Conservation (phyloP, 2,329 filamentous ascomycete species). For the Nemania abortiva region DNA sequence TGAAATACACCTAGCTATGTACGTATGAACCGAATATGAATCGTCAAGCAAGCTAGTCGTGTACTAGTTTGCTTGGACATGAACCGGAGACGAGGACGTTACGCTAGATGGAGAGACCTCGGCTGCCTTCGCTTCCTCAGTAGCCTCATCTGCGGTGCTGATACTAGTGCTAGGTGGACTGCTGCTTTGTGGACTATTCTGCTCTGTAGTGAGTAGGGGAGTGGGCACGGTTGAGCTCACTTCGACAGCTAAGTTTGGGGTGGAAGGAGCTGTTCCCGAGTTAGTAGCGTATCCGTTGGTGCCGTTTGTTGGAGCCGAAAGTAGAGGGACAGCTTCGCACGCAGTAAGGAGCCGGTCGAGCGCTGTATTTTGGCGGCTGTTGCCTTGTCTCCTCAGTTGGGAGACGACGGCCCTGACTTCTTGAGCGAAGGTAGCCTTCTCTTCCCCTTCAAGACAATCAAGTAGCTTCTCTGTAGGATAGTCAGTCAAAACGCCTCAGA, state of each 20-base stretch:
- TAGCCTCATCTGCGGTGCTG: conserved; percentile 62
- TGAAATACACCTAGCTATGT: conserved; percentile 5
- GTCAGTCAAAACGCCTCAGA: conserved; percentile 40
- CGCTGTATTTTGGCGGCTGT: conserved; percentile 74
- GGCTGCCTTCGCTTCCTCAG: conserved; percentile 46
- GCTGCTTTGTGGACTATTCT: conserved; percentile 76
- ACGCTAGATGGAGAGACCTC: conserved; percentile 35
- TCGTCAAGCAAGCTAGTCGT: not conserved
- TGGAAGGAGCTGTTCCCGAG: conserved; percentile 43
- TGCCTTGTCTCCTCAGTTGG: conserved; percentile 72
- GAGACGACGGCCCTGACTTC: conserved; percentile 73
- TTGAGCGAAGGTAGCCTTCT: conserved; percentile 65
- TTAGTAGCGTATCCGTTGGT: conserved; percentile 27
- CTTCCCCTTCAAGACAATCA: conserved; percentile 68
- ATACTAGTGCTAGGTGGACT: conserved; percentile 73
- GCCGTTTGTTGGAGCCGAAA: conserved; percentile 1
- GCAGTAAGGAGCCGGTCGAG: conserved; percentile 68
- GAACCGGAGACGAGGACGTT: conserved; percentile 31
- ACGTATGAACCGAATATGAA: conserved; percentile 13
- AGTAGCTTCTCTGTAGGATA: conserved; percentile 80
- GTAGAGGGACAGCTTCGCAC: conserved; percentile 19
- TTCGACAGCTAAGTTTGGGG: conserved; percentile 59
- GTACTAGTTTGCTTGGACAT: conserved; percentile 37
- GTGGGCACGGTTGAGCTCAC: conserved; percentile 69
- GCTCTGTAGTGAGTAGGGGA: conserved; percentile 75